Evolutionary conservation across 2,329 filamentous ascomycete species (phyloP).

Genomic region (Colletotrichum camelliae): DNA sequence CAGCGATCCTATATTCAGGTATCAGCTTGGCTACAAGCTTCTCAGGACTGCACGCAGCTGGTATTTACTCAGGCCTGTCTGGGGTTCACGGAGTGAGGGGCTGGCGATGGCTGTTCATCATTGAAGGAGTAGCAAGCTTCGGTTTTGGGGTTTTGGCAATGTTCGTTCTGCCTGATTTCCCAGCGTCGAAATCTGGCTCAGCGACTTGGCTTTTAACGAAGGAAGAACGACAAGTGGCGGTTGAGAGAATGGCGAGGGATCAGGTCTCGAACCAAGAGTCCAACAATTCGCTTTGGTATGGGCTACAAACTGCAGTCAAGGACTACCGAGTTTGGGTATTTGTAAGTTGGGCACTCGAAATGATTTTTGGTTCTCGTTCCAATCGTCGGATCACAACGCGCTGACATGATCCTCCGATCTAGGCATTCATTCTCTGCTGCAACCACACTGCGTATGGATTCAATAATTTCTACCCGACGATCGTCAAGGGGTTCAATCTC

Average conservation of each 20-base stretch:
- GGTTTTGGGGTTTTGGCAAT: not conserved
- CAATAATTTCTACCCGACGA: conserved; percentile 27
- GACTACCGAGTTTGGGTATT: conserved; percentile 29
- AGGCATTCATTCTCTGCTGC: conserved; percentile 21
- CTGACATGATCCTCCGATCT: not conserved
- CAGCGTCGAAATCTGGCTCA: not conserved
- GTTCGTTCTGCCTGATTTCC: not conserved
- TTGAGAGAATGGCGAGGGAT: conserved; percentile 10
- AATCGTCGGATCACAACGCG: not conserved
- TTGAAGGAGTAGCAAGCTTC: not conserved
- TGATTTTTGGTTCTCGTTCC: not conserved
- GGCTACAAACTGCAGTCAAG: conserved; percentile 23
- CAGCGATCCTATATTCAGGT: not conserved
- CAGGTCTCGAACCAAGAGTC: conserved; percentile 23
- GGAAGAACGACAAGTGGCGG: conserved; percentile 7
- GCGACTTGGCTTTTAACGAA: not conserved
- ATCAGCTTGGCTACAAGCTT: not conserved
- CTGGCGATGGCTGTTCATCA: not conserved
- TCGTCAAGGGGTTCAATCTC: conserved; percentile 34
- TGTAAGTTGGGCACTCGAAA: not conserved
- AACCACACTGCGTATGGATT: conserved; percentile 27
- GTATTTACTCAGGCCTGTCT: not conserved
- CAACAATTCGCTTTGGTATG: conserved; percentile 7
- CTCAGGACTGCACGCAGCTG: conserved; percentile 20
- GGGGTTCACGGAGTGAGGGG: not conserved